Evolutionary conservation across 2,329 filamentous ascomycete genomes (phyloP).

Genomic region (Hirsutella minnesotensis): DNA sequence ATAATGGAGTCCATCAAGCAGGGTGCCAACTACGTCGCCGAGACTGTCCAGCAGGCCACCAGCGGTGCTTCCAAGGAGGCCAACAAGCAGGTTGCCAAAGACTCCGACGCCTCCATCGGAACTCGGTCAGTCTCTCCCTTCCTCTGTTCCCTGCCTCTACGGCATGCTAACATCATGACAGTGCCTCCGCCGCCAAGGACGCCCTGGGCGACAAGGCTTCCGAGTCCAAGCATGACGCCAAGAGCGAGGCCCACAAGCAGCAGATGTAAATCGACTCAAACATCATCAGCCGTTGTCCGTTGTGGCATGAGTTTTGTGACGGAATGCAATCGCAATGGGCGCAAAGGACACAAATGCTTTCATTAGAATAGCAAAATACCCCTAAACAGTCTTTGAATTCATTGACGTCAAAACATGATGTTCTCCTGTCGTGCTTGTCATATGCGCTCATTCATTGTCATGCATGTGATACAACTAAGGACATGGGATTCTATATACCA

Average conservation of each 20-base stretch:
- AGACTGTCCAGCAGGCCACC: conserved; percentile 46
- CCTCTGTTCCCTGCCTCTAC: not conserved
- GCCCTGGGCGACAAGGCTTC: conserved; percentile 33
- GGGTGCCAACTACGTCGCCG: conserved; percentile 54
- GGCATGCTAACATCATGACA: conserved; percentile 10
- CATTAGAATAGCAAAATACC: conserved; percentile 4
- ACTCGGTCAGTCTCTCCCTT: conserved; percentile 33
- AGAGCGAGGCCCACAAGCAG: conserved; percentile 30
- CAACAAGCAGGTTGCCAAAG: conserved; percentile 60
- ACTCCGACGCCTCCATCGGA: conserved; percentile 35
- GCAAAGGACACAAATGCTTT: not conserved
- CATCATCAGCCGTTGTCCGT: not conserved
- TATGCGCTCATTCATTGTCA: no score
- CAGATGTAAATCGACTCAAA: conserved; percentile 17
- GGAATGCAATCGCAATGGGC: not conserved
- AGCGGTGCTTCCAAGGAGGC: conserved; percentile 51
- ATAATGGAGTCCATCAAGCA: conserved; percentile 45
- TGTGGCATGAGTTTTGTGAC: not conserved
- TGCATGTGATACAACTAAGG: not conserved
- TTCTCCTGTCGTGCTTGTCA: no score
- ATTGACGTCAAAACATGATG: not conserved
- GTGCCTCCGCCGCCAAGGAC: conserved; percentile 36
- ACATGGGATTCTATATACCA: no score
- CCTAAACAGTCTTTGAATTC: conserved; percentile 5
- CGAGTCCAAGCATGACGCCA: conserved; percentile 27